These are phyloP conservation scores for Coprinellus micaceus DNA, from an alignment of 768 basidiomycete genomes.

Conservation along the genomic window DNA sequence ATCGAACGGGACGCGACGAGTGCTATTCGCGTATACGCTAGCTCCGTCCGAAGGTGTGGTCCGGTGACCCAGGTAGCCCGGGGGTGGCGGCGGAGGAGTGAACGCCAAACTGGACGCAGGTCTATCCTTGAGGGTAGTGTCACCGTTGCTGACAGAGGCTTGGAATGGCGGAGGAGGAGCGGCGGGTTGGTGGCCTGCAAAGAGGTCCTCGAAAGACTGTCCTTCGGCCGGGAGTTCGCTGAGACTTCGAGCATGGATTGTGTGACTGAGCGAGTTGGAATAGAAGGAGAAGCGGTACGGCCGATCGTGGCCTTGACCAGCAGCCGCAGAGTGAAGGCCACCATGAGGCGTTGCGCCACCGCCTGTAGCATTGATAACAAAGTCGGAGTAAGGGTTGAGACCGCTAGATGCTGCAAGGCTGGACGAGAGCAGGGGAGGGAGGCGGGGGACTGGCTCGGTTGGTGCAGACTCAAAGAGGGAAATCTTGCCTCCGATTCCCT, in stretches of 20 bases:
- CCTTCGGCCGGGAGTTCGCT: constrained; percentile 92
- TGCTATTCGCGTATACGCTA: background rate
- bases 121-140: constrained; percentile 13
- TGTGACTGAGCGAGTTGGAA: constrained; percentile 86
- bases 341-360: constrained; percentile 20
- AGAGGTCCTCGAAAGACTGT: constrained; percentile 89
- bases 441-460: constrained; percentile 33
- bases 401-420: constrained; percentile 19
- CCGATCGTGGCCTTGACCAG: constrained; percentile 59
- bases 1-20: constrained; percentile 10
- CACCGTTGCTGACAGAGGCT: constrained; percentile 5
- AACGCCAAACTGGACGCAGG: constrained; percentile 19
- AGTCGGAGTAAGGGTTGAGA: constrained; percentile 22
- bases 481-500: constrained; percentile 73
- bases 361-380: constrained; percentile 20
- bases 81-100: constrained; percentile 11
- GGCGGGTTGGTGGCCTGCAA: constrained; percentile 47
- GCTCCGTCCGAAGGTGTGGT: constrained; percentile 5
- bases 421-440: constrained; percentile 42
- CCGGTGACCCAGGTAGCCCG: background rate
- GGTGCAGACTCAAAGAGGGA: constrained; percentile 77
- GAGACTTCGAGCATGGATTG: constrained; percentile 91
- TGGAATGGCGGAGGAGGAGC: constrained; percentile 8
- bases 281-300: constrained; percentile 99
- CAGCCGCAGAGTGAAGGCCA: constrained; percentile 33